These are phyloP conservation scores for Vigna hirtella DNA, from an alignment of 306 rosid species.

Conservation along the genomic window DNA sequence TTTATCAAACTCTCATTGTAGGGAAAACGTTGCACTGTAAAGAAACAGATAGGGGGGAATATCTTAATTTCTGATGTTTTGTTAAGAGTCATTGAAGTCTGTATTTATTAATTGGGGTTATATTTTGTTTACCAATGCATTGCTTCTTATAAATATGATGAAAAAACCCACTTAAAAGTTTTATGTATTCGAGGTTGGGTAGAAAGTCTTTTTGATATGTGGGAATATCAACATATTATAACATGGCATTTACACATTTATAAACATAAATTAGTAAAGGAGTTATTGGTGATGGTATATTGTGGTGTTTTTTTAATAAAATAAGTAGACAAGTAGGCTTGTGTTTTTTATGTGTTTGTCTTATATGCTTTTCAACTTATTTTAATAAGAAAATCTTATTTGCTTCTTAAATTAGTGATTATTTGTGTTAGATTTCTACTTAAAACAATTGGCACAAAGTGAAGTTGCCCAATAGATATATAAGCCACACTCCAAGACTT, in stretches of 20 bases:
- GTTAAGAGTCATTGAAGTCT: constrained; percentile 5
- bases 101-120: constrained; percentile 21
- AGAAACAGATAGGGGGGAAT: not conserved
- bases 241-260: not conserved
- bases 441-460: too few relatives aligned
- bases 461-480: too few relatives aligned
- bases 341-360: too few relatives aligned
- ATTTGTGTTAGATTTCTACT: too few relatives aligned
- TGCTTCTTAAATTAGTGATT: too few relatives aligned
- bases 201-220: constrained; percentile 27
- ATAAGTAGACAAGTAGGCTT: too few relatives aligned
- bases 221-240: not conserved
- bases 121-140: constrained; percentile 7
- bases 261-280: not conserved
- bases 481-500: too few relatives aligned
- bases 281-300: not conserved
- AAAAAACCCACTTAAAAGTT: constrained; percentile 14
- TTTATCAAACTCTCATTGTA: constrained; percentile 32
- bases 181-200: not conserved
- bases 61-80: constrained; percentile 7
- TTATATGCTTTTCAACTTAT: too few relatives aligned
- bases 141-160: constrained; percentile 26
- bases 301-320: not conserved
- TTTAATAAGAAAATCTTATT: too few relatives aligned
- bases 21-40: constrained; percentile 16